Evolutionary conservation across 768 basidiomycete genomes (phyloP), one percentile per base, ranked within the genome.

Genomic region (Neoboletus brunneissimus): DNA sequence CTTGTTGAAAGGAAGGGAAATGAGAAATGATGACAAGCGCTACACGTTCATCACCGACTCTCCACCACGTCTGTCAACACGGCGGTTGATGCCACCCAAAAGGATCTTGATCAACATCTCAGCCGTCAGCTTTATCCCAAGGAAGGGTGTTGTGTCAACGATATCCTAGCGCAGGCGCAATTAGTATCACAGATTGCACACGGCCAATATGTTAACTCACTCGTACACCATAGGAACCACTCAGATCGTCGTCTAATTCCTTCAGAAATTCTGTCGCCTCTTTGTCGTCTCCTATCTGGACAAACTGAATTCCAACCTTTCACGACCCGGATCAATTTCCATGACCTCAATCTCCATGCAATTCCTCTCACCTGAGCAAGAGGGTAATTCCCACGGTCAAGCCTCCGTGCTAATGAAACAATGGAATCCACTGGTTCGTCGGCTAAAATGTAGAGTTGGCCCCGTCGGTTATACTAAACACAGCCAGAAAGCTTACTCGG

Each of bases 241-340:
- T 62, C 35, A 90, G 69, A 12, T 75, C 80, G 60, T 88, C 79
- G 60, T 90, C 89, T 13, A 89, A 73, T 52, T 80, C 72, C 53
- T 75, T 67, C 44, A 83, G 74, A 61, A 67, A 86, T 62, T 70
- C 72, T 3, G 76, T 61, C 44, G 84, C 74, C 56, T 65, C 44
- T 49, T 61, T 35, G 54, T 66, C 61, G 65, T 80, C 67, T 5
- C 88, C 88, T 35, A 91, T 81, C 67, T 90, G 89, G 1, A 91
- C 79, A 49, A 91, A 87, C 59, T 88, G 86, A 27, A 88, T 79
- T 0, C 87, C 85, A 18, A 88, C 74, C 80, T 88, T 65, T 25
- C 57, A 44, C 31, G 66, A 37, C 23, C 4, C 15, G 3, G 4
- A 16, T 69, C 23, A 58, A 55, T 42, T 12, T 9, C 41, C n/a